Base-by-base conservation (phyloP, 148 eudicot genomes). In the Cornus kousa region DNA sequence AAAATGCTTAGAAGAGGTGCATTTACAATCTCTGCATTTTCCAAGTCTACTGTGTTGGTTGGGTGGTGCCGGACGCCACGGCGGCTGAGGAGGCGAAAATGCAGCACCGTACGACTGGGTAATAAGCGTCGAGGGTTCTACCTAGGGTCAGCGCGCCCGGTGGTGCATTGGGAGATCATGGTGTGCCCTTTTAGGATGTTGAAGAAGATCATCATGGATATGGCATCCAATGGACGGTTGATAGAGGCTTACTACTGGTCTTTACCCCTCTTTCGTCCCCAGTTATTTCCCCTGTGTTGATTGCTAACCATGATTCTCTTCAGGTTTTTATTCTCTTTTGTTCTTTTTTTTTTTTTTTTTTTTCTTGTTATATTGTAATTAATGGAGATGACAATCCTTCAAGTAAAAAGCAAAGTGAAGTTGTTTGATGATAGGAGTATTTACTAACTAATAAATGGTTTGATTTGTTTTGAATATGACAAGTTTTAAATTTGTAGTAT, bases 201-300 rank as follows among this genome's bases (percentile, higher is more conserved):
- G 77, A 88, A 87, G 86, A 94, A 74, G 85, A 57, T 92, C 28
- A 80, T 88, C 14, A 62, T 77, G 72, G 79, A 85, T 35, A 77
- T 90, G 74, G 74, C 79, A 16, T 75, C 82, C 0, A 83, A 87
- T 84, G 88, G 89, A 65, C 68, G 82, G 19, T 60, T 89, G 66
- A 69, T 88, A 20, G 91, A 91, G 67, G 92, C 88, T 68, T 94
- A 80, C 79, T 84, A 87, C 76, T 82, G 90, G 83, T 83, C 98
- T 7, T 85, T 91, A 81, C 86, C 94, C 12, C 76, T 94, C n/a
- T 78, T 94, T 74, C 86, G 98, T 73, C 93, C 98, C 32, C 94
- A 90, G 67, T 71, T 88, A 23, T 91, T 94, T 79, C 98, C 98
- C 12, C 78, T 94, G 50, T 91, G 92, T 83, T 93, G 64, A 86